These are phyloP conservation scores for Suillus luteus DNA, from an alignment of 768 basidiomycete species.

Conservation along the genomic window DNA sequence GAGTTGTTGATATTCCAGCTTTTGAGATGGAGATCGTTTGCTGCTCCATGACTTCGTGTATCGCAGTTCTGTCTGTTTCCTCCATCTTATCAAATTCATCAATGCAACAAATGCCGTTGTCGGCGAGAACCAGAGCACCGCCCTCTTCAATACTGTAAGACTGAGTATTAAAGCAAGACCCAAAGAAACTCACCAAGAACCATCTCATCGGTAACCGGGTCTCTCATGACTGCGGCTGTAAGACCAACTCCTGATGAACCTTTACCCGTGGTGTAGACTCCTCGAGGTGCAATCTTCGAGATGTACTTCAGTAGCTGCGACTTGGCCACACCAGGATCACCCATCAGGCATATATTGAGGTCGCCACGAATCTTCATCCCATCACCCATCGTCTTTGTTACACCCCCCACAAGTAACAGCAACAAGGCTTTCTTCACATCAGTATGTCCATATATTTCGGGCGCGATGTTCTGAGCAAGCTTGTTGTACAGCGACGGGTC, in stretches of 20 bases:
- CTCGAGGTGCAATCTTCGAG: conserved; percentile 96
- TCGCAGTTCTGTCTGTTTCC: conserved; percentile 94
- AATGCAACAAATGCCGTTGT: conserved; percentile 99
- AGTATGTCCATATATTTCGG: conserved; percentile 96
- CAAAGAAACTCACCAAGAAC: conserved; percentile 74
- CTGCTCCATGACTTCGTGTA: conserved; percentile 99
- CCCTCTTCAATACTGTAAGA: conserved; percentile 68
- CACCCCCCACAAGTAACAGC: conserved; percentile 91
- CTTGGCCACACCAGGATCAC: conserved; percentile 99
- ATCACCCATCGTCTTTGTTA: conserved; percentile 92
- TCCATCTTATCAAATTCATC: conserved; percentile 99
- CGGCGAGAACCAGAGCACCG: conserved; percentile 96
- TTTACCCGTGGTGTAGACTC: conserved; percentile 97
- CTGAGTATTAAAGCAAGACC: neutral
- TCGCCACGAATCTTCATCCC: conserved; percentile 99
- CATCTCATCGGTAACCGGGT: conserved; percentile 99
- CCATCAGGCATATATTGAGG: conserved; percentile 97
- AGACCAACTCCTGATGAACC: conserved; percentile 99
- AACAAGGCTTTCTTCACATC: conserved; percentile 97
- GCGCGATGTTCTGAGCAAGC: conserved; percentile 92
- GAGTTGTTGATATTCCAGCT: conserved; percentile 96
- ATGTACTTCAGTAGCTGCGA: conserved; percentile 98
- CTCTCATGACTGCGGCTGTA: conserved; percentile 98
- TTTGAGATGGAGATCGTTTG: conserved; percentile 99
- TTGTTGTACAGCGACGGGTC: conserved; percentile 86